Percentiles rank a stretch among this genome's conserved stretches.
Evolutionary conservation across 2,329 filamentous ascomycete genomes (phyloP).

Genomic region (Byssothecium circinans): DNA sequence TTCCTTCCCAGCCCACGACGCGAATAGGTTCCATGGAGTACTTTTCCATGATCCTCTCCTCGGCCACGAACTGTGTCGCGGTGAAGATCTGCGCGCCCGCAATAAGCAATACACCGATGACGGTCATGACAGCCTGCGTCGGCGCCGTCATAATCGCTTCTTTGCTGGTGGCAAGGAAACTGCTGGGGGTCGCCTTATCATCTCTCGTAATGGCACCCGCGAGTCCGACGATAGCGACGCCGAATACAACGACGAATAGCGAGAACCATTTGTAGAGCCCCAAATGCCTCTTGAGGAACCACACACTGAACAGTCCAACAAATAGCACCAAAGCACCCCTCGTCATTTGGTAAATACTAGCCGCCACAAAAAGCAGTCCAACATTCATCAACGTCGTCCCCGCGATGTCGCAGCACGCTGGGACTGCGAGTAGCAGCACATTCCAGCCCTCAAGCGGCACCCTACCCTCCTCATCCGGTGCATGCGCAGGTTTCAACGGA

Average conservation of each 20-base stretch:
- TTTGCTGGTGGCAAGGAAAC: constrained; percentile 34
- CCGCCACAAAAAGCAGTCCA: constrained; percentile 87
- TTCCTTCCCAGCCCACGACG: constrained; percentile 93
- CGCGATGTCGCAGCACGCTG: constrained; percentile 89
- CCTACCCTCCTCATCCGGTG: constrained; percentile 57
- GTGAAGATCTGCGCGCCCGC: constrained; percentile 96
- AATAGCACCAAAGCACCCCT: constrained; percentile 92
- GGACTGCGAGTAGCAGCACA: constrained; percentile 75
- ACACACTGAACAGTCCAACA: constrained; percentile 89
- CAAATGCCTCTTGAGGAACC: constrained; percentile 81
- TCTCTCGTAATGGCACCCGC: constrained; percentile 81
- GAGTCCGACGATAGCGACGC: constrained; percentile 86
- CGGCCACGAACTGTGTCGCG: constrained; percentile 91
- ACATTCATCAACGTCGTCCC: constrained; percentile 98
- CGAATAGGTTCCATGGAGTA: constrained; percentile 81
- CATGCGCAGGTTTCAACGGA: constrained; percentile 47
- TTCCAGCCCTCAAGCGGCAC: constrained; percentile 68
- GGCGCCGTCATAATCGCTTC: constrained; percentile 41
- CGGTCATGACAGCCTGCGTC: constrained; percentile 65
- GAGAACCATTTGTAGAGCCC: constrained; percentile 91
- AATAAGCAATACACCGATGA: constrained; percentile 86
- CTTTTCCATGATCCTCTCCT: constrained; percentile 86
- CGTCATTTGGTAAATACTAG: constrained; percentile 99
- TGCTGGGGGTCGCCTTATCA: constrained; percentile 52
- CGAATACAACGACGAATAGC: constrained; percentile 80